Evolutionary conservation across 2,329 filamentous ascomycete genomes (phyloP).

Genomic region (Dothistroma septosporum): DNA sequence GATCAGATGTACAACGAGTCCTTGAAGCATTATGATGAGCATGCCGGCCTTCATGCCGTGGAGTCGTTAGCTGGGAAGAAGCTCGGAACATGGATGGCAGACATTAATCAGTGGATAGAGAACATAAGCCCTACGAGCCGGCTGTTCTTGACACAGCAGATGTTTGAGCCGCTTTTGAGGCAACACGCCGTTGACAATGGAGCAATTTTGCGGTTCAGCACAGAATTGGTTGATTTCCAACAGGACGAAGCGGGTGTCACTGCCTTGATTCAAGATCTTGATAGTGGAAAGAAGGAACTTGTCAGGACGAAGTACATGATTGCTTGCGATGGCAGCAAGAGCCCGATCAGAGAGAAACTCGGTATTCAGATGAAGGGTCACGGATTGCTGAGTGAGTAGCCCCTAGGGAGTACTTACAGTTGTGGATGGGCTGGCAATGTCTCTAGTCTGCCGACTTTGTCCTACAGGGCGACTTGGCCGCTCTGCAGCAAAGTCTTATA

Average conservation of each 20-base stretch:
- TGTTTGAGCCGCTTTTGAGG: slow-evolving; percentile 26
- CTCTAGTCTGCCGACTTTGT: too few species aligned
- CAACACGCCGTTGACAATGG: slow-evolving; percentile 17
- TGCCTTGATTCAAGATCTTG: slow-evolving; percentile 12
- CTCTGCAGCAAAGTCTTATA: too few species aligned
- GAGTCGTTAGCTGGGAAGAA: slow-evolving; percentile 23
- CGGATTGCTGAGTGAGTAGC: slow-evolving; percentile 19
- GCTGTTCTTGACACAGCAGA: slow-evolving; percentile 26
- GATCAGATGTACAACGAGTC: slow-evolving; percentile 19
- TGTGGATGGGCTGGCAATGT: too few species aligned
- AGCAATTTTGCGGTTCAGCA: slow-evolving; percentile 17
- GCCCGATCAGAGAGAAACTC: slow-evolving; percentile 13
- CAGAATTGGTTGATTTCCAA: slow-evolving; percentile 20
- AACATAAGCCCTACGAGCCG: slow-evolving; percentile 18
- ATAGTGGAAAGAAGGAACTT: slow-evolving; percentile 7
- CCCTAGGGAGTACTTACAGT: too few species aligned
- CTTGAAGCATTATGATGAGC: slow-evolving; percentile 22
- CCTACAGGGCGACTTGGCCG: too few species aligned
- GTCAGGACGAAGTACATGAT: slow-evolving; percentile 21
- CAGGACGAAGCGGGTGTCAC: slow-evolving; percentile 18
- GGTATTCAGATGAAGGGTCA: slow-evolving; percentile 19
- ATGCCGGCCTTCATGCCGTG: slow-evolving; percentile 21
- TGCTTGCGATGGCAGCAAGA: slow-evolving; percentile 19
- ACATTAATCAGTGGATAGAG: slow-evolving; percentile 23
- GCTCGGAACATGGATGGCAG: slow-evolving; percentile 20